Evolutionary conservation across 768 basidiomycete genomes (phyloP).

Genomic region (Kwoniella sp.): DNA sequence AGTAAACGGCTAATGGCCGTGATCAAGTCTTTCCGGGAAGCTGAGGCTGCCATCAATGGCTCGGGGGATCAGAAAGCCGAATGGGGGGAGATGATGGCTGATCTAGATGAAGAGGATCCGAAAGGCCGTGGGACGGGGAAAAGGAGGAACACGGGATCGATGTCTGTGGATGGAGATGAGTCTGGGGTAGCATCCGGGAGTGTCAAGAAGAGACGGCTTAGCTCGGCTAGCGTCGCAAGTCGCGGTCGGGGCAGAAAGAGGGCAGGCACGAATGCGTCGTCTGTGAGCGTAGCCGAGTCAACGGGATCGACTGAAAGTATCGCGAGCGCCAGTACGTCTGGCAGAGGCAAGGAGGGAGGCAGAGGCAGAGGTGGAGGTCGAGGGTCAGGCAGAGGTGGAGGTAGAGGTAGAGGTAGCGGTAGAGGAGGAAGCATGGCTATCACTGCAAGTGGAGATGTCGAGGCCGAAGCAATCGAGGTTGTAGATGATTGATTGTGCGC

Average conservation of each 20-base stretch:
- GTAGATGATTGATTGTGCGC: background rate
- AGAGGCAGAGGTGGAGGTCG: constrained; percentile 12
- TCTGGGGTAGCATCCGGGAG: constrained; percentile 3
- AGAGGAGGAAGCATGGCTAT: background rate
- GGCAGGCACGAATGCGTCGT: constrained; percentile 8
- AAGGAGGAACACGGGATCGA: constrained; percentile 11
- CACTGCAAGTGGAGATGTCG: background rate
- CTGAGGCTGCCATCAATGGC: constrained; percentile 44
- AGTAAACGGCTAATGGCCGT: constrained; percentile 76
- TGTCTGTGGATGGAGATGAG: background rate
- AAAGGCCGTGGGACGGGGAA: constrained; percentile 47
- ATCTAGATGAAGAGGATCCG: constrained; percentile 49
- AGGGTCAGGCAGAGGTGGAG: background rate
- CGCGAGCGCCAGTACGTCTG: background rate
- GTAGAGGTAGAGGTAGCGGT: constrained; percentile 12
- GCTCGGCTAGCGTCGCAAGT: constrained; percentile 9
- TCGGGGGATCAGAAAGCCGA: constrained; percentile 22
- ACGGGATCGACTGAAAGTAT: constrained; percentile 9
- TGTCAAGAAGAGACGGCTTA: constrained; percentile 23
- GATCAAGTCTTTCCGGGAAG: constrained; percentile 54
- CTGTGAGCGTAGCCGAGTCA: constrained; percentile 7
- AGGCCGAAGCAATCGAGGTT: background rate
- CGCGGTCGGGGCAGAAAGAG: constrained; percentile 15
- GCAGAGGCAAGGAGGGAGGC: background rate
- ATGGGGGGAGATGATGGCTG: constrained; percentile 54